phyloP scores from a whole-genome alignment of 345 rosid genomes.

The Eucalyptus tenuipes region DNA sequence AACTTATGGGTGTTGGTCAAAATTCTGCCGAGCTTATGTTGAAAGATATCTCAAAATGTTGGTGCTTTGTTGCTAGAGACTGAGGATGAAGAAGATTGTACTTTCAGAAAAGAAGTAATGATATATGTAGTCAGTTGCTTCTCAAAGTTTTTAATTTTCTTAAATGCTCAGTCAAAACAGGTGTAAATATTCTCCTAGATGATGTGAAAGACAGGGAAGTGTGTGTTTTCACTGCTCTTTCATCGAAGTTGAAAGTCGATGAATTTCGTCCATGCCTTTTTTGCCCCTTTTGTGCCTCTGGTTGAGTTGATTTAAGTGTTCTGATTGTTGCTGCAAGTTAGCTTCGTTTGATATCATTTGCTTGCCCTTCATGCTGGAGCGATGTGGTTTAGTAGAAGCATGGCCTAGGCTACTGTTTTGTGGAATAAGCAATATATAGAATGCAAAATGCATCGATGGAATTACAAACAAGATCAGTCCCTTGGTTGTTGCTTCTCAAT shows the following conservation, averaged over 20 bases:
- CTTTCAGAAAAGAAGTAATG: neutral
- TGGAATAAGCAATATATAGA: neutral
- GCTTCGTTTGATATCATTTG: neutral
- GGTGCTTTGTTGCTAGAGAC: neutral
- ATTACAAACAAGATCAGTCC: neutral
- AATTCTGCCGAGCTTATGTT: neutral
- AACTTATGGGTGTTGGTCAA: neutral
- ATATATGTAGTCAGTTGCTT: neutral
- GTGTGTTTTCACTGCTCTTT: neutral
- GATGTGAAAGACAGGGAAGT: neutral
- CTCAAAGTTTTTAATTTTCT: neutral
- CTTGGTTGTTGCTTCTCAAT: neutral
- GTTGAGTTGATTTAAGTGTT: neutral
- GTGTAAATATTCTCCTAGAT: neutral
- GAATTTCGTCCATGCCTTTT: neutral
- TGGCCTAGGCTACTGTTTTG: neutral
- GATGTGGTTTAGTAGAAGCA: neutral
- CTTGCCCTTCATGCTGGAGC: neutral
- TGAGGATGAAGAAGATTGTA: neutral
- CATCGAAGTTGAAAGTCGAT: neutral
- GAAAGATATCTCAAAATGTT: neutral
- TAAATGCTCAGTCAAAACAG: neutral
- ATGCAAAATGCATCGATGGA: neutral
- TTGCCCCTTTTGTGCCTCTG: neutral
- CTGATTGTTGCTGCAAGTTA: neutral